Evolutionary conservation across 2,329 filamentous ascomycete genomes (phyloP).

Genomic region (Aspergillus sp.): DNA sequence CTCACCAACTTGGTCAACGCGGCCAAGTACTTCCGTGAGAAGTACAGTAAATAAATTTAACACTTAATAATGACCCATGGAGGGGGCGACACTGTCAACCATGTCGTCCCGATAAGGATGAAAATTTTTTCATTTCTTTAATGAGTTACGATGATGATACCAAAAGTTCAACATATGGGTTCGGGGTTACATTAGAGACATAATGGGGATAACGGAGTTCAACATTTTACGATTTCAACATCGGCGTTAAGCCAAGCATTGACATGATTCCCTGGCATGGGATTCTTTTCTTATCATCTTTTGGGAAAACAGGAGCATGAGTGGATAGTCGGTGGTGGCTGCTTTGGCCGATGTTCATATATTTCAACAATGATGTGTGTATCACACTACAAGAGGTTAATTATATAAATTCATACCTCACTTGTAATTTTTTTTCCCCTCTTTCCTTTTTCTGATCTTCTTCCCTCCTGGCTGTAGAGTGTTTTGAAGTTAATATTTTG

Average conservation of each 20-base stretch:
- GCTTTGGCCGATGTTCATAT: slow-evolving; percentile 21
- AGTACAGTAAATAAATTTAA: slow-evolving; percentile 56
- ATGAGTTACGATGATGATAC: slow-evolving; percentile 45
- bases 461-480: neutral
- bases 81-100: slow-evolving; percentile 40
- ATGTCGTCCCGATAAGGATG: slow-evolving; percentile 32
- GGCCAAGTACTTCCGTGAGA: slow-evolving; percentile 92
- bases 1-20: slow-evolving; percentile 97
- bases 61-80: slow-evolving; percentile 22
- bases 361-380: slow-evolving; percentile 42
- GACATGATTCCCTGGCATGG: slow-evolving; percentile 17
- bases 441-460: neutral
- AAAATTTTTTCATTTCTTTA: slow-evolving; percentile 24
- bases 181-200: slow-evolving; percentile 39
- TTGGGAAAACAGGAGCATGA: slow-evolving; percentile 16
- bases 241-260: slow-evolving; percentile 37
- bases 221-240: slow-evolving; percentile 53
- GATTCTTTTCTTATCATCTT: slow-evolving; percentile 14
- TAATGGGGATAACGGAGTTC: slow-evolving; percentile 37
- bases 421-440: neutral
- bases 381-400: slow-evolving; percentile 20
- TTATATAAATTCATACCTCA: slow-evolving; percentile 8
- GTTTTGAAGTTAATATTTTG: neutral
- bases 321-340: slow-evolving; percentile 20
- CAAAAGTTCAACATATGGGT: slow-evolving; percentile 46